Conservation (phyloP, 257 asterid genomes). For the Anisodus tanguticus region DNA sequence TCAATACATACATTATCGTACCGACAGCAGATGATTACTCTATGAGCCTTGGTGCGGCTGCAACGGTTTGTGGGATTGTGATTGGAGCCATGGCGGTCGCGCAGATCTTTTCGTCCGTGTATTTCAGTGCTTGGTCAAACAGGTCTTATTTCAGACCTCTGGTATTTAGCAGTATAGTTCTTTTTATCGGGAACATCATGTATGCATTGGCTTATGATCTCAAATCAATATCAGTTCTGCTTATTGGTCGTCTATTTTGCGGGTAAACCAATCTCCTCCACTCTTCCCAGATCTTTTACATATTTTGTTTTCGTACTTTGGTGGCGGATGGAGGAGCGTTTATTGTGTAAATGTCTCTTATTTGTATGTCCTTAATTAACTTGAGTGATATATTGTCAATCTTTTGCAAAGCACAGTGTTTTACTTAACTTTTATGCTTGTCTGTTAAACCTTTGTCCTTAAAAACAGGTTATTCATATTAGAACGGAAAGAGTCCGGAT, state of each 20-base stretch:
- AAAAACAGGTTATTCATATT: background rate
- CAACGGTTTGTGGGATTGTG: constrained; percentile 94
- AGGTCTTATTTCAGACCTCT: constrained; percentile 87
- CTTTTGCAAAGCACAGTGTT: background rate
- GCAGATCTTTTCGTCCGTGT: constrained; percentile 92
- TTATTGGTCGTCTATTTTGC: constrained; percentile 83
- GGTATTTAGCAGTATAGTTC: constrained; percentile 87
- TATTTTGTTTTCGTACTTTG: background rate
- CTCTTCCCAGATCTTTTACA: background rate
- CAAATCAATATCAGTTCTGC: constrained; percentile 67
- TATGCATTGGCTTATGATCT: constrained; percentile 90
- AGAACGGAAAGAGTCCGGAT: background rate
- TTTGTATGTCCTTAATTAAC: background rate
- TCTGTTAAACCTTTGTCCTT: background rate
- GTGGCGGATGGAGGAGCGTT: background rate
- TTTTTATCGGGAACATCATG: constrained; percentile 70
- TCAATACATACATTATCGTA: constrained; percentile 92
- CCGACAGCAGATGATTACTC: constrained; percentile 99
- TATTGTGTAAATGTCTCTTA: background rate
- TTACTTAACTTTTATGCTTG: background rate
- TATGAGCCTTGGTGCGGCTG: constrained; percentile 92
- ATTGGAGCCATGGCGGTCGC: constrained; percentile 99
- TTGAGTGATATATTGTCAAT: background rate
- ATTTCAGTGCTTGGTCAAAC: constrained; percentile 99
- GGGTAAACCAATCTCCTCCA: constrained; percentile 63